Conservation (phyloP, 2,329 filamentous ascomycete species). For the Cladosporium sp. region DNA sequence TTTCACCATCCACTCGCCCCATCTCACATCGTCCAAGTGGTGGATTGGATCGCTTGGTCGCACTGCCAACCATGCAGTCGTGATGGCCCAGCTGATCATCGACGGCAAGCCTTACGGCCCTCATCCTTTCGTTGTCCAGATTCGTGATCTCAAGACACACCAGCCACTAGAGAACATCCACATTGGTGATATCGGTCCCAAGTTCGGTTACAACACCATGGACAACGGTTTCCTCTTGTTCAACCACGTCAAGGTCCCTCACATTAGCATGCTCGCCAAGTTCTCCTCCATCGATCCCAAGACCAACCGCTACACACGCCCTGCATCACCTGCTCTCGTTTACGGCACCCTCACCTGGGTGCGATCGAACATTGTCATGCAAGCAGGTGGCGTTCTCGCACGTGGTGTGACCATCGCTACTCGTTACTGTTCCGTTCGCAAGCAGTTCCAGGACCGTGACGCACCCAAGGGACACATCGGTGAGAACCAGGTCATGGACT, state of each 20-base stretch:
- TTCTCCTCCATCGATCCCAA: conserved; percentile 69
- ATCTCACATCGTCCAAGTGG: conserved; percentile 77
- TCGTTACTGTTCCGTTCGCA: conserved; percentile 69
- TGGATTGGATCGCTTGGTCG: conserved; percentile 79
- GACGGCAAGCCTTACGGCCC: conserved; percentile 69
- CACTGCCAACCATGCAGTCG: conserved; percentile 73
- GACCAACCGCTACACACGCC: conserved; percentile 67
- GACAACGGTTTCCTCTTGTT: conserved; percentile 79
- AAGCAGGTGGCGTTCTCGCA: conserved; percentile 70
- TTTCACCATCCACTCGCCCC: conserved; percentile 72
- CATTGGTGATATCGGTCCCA: conserved; percentile 78
- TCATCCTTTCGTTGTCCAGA: conserved; percentile 76
- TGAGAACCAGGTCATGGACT: conserved; percentile 76
- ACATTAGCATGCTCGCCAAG: conserved; percentile 71
- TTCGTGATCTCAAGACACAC: conserved; percentile 70
- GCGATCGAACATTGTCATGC: conserved; percentile 70
- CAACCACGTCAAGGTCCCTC: conserved; percentile 73
- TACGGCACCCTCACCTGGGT: conserved; percentile 78
- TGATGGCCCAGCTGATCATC: conserved; percentile 75
- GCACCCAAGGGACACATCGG: conserved; percentile 56
- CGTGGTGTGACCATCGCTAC: conserved; percentile 77
- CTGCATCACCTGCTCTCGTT: conserved; percentile 65
- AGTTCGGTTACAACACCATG: conserved; percentile 61
- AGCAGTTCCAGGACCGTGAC: conserved; percentile 78
- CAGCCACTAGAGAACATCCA: conserved; percentile 68